A percentile compares a stretch with the other conserved stretches of the same genome.
These are phyloP conservation scores for Strigomonas oncopelti DNA, from an alignment of 208 protist species.

Conservation along the genomic window DNA sequence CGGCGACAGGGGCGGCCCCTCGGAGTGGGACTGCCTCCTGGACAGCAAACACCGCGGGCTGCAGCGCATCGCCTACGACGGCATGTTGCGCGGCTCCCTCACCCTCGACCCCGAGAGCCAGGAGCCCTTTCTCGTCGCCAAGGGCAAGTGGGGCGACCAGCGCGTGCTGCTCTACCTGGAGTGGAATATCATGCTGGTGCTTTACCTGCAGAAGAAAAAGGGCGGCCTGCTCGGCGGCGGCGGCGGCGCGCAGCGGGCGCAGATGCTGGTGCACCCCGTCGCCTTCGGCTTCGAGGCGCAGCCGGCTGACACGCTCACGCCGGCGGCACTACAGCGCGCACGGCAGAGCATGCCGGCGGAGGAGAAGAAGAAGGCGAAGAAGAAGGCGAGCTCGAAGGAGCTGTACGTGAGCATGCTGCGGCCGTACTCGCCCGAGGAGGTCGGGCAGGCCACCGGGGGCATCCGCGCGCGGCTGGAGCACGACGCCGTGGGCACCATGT, in stretches of 20 bases:
- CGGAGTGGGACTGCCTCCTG: constrained; percentile 41
- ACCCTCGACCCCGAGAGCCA: constrained; percentile 54
- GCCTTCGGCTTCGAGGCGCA: constrained; percentile 42
- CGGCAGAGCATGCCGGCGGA: neutral
- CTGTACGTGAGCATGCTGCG: constrained; percentile 32
- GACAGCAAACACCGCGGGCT: constrained; percentile 55
- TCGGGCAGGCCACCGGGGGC: constrained; percentile 17
- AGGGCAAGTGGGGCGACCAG: constrained; percentile 64
- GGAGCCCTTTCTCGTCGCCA: constrained; percentile 43
- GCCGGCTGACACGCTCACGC: constrained; percentile 20
- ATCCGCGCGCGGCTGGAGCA: constrained; percentile 20
- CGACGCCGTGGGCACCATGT: constrained; percentile 8
- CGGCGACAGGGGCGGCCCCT: neutral
- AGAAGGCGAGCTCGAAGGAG: constrained; percentile 15
- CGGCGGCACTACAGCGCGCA: neutral
- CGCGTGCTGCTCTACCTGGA: constrained; percentile 70
- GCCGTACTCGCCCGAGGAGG: constrained; percentile 25
- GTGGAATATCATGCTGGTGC: constrained; percentile 76
- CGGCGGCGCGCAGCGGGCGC: constrained; percentile 22
- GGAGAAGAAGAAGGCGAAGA: neutral
- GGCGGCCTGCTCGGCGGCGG: neutral
- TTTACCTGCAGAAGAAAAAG: constrained; percentile 66
- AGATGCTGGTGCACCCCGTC: constrained; percentile 80
- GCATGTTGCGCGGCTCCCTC: constrained; percentile 43
- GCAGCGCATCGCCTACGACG: constrained; percentile 73